Conservation (phyloP, 176 grass and related monocot species). For the Bothriochloa decipiens region DNA sequence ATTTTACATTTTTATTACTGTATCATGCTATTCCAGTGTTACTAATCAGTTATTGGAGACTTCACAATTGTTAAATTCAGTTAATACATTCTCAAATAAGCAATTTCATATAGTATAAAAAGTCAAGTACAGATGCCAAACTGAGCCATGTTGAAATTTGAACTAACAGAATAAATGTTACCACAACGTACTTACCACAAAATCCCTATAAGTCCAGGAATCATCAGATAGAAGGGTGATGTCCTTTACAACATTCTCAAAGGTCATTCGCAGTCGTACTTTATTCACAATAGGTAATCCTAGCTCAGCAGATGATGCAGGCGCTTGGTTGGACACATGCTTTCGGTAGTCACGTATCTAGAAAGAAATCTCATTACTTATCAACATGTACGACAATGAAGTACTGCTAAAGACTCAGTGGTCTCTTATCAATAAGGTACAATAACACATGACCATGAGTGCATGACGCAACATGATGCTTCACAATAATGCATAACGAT, state of each 20-base stretch:
- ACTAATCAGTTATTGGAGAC: conserved; percentile 18
- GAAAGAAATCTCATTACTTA: conserved; percentile 41
- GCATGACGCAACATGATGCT: conserved; percentile 6
- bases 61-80: conserved; percentile 15
- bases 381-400: conserved; percentile 11
- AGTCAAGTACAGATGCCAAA: conserved; percentile 12
- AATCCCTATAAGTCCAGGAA: conserved; percentile 98
- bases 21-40: conserved; percentile 20
- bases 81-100: conserved; percentile 1
- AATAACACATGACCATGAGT: conserved; percentile 14
- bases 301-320: conserved; percentile 52
- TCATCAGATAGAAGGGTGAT: conserved; percentile 82
- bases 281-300: conserved; percentile 76
- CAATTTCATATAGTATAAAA: neutral
- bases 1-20: neutral
- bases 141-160: conserved; percentile 29
- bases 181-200: conserved; percentile 67
- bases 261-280: conserved; percentile 79
- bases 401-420: conserved; percentile 27
- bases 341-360: conserved; percentile 80
- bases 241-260: conserved; percentile 98
- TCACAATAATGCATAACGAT: conserved; percentile 17
- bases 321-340: conserved; percentile 54
- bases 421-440: conserved; percentile 13
- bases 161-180: conserved; percentile 22